These are phyloP conservation scores for Termitomyces sp. DNA, from an alignment of 768 basidiomycete genomes.

Conservation along the genomic window DNA sequence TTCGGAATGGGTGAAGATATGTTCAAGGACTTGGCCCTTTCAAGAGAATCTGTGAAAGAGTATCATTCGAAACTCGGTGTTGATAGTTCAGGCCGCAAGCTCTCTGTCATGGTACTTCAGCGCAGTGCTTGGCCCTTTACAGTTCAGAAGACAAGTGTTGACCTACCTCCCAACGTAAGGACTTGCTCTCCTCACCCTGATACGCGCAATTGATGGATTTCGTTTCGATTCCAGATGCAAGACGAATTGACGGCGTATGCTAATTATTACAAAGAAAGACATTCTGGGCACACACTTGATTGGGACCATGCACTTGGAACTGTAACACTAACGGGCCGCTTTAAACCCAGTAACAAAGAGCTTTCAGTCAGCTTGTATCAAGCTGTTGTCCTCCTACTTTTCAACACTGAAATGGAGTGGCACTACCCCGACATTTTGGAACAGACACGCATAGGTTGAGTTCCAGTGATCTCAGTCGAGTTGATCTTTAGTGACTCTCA, in stretches of 20 bases:
- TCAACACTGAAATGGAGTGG: conserved; percentile 68
- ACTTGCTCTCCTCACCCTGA: conserved; percentile 8
- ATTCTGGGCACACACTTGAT: conserved; percentile 70
- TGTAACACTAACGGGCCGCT: conserved; percentile 69
- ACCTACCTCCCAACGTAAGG: conserved; percentile 54
- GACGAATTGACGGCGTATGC: conserved; percentile 60
- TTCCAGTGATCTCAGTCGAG: background rate
- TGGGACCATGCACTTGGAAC: conserved; percentile 91
- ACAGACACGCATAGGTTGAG: conserved; percentile 71
- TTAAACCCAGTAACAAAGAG: conserved; percentile 74
- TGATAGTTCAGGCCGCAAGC: conserved; percentile 41
- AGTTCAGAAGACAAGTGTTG: conserved; percentile 45
- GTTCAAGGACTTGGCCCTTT: conserved; percentile 88
- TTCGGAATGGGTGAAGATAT: conserved; percentile 93
- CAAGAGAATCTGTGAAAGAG: conserved; percentile 68
- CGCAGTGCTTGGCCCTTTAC: conserved; percentile 87
- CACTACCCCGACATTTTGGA: conserved; percentile 66
- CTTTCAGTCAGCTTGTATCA: conserved; percentile 91
- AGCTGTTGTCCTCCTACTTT: conserved; percentile 79
- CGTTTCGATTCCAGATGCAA: conserved; percentile 59
- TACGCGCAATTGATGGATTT: conserved; percentile 10
- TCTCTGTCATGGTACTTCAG: conserved; percentile 83
- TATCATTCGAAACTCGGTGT: conserved; percentile 49
- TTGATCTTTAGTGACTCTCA: conserved; percentile 22
- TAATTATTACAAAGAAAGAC: conserved; percentile 74